A percentile compares a stretch with the other conserved stretches of the same genome.
Evolutionary conservation across 352 stramenopile species (phyloP).

Genomic region (Blastocystis sp.): DNA sequence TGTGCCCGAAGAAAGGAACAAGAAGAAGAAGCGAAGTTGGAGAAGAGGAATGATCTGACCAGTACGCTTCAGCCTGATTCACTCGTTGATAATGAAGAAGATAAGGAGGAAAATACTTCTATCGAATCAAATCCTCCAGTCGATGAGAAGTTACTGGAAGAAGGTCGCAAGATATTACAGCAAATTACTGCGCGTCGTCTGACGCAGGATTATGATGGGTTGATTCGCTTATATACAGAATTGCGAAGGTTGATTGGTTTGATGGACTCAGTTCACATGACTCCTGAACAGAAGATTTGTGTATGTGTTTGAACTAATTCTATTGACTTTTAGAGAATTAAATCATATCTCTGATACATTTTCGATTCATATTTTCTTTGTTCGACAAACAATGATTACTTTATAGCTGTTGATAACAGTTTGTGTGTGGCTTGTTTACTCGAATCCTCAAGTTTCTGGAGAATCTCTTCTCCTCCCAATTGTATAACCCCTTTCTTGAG

Average conservation of each 20-base stretch:
- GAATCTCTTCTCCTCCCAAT: conserved; percentile 46
- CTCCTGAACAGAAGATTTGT: neutral
- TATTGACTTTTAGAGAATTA: neutral
- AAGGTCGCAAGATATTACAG: neutral
- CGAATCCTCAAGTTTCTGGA: conserved; percentile 21
- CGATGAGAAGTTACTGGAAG: neutral
- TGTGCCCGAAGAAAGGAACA: neutral
- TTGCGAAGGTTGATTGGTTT: neutral
- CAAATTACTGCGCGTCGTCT: neutral
- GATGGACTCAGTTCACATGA: neutral
- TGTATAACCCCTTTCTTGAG: conserved; percentile 58
- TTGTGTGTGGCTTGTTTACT: conserved; percentile 34
- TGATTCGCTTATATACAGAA: neutral
- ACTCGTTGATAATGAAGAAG: too few species aligned
- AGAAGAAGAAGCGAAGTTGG: neutral
- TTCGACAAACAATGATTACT: neutral
- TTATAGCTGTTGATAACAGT: neutral
- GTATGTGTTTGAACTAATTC: neutral
- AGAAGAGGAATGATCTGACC: neutral
- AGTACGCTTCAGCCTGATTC: neutral
- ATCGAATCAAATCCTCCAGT: too few species aligned
- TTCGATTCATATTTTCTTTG: neutral
- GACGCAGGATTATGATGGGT: neutral
- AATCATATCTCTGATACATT: neutral
- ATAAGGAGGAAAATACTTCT: neutral